phyloP scores from a whole-genome alignment of 169 alveolate genomes.

The Babesia microti region DNA sequence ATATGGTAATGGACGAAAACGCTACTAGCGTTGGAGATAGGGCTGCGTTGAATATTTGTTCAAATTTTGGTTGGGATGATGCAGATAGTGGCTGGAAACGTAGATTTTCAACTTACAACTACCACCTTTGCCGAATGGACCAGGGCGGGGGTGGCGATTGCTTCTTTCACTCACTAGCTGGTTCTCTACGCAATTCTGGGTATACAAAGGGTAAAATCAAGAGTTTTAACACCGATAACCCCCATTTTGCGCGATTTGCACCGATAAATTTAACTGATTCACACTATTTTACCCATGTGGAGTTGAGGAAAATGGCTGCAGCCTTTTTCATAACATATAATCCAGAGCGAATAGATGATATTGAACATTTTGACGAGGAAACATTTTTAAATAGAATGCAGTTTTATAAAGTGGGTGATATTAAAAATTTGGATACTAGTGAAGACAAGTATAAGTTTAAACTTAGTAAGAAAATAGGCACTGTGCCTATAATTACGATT shows the following conservation, averaged over 20 bases:
- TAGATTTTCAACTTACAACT: not conserved
- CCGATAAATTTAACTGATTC: constrained; percentile 4
- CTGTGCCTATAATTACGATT: too few species aligned
- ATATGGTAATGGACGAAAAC: constrained; percentile 1
- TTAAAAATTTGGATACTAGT: too few species aligned
- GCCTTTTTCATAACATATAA: too few species aligned
- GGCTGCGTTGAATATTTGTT: not conserved
- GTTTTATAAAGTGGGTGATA: too few species aligned
- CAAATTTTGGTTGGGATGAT: not conserved
- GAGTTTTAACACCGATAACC: constrained; percentile 4
- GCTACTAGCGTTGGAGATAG: constrained; percentile 7
- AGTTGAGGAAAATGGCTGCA: constrained; percentile 22
- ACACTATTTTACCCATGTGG: constrained; percentile 10
- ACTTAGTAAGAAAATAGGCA: too few species aligned
- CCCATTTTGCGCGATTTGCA: constrained; percentile 6
- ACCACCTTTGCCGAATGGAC: constrained; percentile 9
- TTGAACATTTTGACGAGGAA: too few species aligned
- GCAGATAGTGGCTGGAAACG: not conserved
- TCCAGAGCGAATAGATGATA: too few species aligned
- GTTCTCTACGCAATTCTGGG: constrained; percentile 13
- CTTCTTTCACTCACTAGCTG: constrained; percentile 19
- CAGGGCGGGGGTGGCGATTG: constrained; percentile 46
- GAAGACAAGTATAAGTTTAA: too few species aligned
- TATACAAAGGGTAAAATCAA: constrained; percentile 2
- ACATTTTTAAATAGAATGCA: too few species aligned